phyloP scores from a whole-genome alignment of 495 filamentous ascomycete genomes.

The Aspergillus hancockii region DNA sequence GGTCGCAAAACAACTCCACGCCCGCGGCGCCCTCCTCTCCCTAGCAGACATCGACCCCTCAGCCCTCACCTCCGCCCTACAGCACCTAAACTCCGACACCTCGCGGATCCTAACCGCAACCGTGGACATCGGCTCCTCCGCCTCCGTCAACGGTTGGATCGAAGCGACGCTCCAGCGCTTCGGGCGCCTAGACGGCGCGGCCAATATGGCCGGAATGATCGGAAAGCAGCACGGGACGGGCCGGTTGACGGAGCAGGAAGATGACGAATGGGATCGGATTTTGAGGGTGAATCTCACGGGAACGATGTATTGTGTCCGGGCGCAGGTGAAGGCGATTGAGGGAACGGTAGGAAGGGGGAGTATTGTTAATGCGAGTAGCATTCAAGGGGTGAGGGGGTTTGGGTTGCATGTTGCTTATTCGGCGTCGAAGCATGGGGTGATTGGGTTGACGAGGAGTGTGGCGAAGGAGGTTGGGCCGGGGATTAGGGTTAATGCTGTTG shows the following conservation, averaged over 20 bases:
- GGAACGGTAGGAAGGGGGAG: constrained; percentile 39
- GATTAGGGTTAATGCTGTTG: constrained; percentile 61
- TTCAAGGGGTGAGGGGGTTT: constrained; percentile 54
- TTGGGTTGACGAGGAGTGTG: constrained; percentile 58
- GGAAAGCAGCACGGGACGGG: constrained; percentile 36
- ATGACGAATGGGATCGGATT: constrained; percentile 54
- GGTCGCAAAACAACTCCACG: constrained; percentile 51
- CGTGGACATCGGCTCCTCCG: constrained; percentile 41
- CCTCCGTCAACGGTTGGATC: constrained; percentile 52
- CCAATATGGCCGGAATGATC: constrained; percentile 57
- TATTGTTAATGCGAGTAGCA: constrained; percentile 62
- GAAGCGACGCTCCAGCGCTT: constrained; percentile 40
- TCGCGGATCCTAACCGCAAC: constrained; percentile 29
- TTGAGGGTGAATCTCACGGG: constrained; percentile 59
- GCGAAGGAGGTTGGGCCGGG: constrained; percentile 58
- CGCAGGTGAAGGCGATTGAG: constrained; percentile 50
- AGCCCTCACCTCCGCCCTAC: constrained; percentile 33
- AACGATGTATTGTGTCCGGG: constrained; percentile 58
- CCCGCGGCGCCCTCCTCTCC: constrained; percentile 50
- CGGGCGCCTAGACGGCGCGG: constrained; percentile 55
- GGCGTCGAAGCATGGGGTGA: constrained; percentile 59
- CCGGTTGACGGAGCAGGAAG: constrained; percentile 38
- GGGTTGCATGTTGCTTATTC: constrained; percentile 52
- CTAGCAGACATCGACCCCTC: constrained; percentile 50
- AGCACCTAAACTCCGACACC: constrained; percentile 9